phyloP scores from a whole-genome alignment of 1,139 yeast genomes.

The Candida sanyaensis region DNA sequence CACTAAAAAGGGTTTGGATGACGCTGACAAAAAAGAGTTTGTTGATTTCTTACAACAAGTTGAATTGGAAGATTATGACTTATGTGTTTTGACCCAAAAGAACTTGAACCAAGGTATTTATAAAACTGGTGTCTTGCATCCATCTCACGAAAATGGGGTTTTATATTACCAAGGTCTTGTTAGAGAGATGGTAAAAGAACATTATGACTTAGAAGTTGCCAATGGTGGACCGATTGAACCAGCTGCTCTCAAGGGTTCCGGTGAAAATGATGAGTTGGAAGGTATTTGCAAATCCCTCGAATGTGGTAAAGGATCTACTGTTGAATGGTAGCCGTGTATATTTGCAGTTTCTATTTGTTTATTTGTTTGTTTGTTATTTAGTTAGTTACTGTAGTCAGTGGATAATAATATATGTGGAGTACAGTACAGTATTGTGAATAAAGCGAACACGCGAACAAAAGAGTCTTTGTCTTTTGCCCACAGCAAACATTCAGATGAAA shows the following conservation, averaged over 20 bases:
- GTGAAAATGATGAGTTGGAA: conserved; percentile 50
- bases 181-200: conserved; percentile 59
- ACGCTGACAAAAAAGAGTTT: conserved; percentile 55
- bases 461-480: not conserved
- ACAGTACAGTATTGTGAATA: no score
- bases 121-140: conserved; percentile 58
- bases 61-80: conserved; percentile 59
- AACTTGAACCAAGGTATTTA: conserved; percentile 62
- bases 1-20: conserved; percentile 58
- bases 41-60: conserved; percentile 63
- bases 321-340: conserved; percentile 11
- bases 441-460: no score
- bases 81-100: conserved; percentile 59
- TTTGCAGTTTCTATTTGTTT: no score
- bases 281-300: conserved; percentile 50
- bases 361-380: no score
- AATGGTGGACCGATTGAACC: conserved; percentile 53
- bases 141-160: conserved; percentile 59
- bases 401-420: no score
- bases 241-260: conserved; percentile 43
- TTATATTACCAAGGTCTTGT: conserved; percentile 57
- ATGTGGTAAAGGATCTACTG: conserved; percentile 23
- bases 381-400: no score
- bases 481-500: not conserved
- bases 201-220: conserved; percentile 44